Percentiles rank a stretch among this genome's conserved stretches.
Evolutionary conservation across 176 grass and related monocot genomes (phyloP).

Genomic region (Raddia distichophylla): DNA sequence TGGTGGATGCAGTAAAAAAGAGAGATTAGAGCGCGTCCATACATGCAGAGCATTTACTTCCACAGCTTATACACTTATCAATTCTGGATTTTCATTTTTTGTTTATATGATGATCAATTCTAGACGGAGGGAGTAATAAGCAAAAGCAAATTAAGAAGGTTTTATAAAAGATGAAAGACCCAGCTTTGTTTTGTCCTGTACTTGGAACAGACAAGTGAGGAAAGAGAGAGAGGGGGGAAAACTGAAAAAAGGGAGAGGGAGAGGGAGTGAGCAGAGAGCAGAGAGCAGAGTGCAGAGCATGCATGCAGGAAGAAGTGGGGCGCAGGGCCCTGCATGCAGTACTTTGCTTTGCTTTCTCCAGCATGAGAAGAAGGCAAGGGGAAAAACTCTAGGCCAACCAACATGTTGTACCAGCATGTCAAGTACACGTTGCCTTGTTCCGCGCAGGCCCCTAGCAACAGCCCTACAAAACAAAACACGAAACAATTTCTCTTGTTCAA

Average conservation of each 20-base stretch:
- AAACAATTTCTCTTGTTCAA: neutral
- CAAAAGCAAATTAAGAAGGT: neutral
- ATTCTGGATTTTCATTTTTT: too few species aligned
- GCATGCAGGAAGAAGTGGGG: constrained; percentile 45
- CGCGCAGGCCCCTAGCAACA: neutral
- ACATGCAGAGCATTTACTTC: too few species aligned
- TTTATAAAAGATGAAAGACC: neutral
- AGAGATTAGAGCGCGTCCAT: too few species aligned
- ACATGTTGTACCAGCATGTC: constrained; percentile 5
- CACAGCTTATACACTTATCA: too few species aligned
- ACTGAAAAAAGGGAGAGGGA: constrained; percentile 8
- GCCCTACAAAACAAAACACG: neutral
- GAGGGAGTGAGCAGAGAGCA: too few species aligned
- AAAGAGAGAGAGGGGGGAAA: constrained; percentile 7
- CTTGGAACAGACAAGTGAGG: constrained; percentile 33
- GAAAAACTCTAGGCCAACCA: constrained; percentile 21
- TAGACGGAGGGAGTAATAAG: neutral
- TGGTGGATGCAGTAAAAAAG: too few species aligned
- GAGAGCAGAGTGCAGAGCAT: constrained; percentile 21
- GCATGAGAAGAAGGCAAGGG: neutral
- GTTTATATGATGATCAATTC: too few species aligned
- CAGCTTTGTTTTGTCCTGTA: constrained; percentile 40
- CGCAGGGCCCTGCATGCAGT: constrained; percentile 32
- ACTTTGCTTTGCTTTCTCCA: constrained; percentile 22
- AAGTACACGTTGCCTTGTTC: neutral